These are phyloP conservation scores for Dillenia suffruticosa DNA, from an alignment of 164 flowering plant genomes.

Conservation along the genomic window DNA sequence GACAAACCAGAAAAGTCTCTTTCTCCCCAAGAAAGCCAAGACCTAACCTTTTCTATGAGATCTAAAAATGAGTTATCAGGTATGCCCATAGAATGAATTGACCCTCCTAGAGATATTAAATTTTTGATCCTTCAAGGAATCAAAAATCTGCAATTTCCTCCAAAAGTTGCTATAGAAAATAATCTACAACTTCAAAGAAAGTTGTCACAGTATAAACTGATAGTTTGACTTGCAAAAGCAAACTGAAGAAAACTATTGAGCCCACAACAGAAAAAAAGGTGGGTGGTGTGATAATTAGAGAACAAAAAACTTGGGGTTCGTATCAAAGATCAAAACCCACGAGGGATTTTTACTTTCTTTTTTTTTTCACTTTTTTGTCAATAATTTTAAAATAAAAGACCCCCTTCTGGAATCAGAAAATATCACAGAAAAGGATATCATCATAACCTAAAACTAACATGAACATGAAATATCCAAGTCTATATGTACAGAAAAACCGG, in stretches of 20 bases:
- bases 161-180: no score
- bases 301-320: background rate
- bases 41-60: slow-evolving; percentile 53
- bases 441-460: background rate
- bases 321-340: background rate
- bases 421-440: slow-evolving; percentile 4
- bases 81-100: slow-evolving; percentile 18
- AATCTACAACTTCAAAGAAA: no score
- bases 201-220: no score
- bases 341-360: no score
- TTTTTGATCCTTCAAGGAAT: no score
- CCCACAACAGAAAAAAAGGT: slow-evolving; percentile 18
- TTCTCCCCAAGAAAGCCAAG: slow-evolving; percentile 53
- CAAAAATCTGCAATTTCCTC: no score
- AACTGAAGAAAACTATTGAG: background rate
- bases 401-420: slow-evolving; percentile 21
- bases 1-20: slow-evolving; percentile 15
- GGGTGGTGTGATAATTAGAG: slow-evolving; percentile 21
- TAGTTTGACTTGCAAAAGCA: background rate
- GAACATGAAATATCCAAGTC: background rate
- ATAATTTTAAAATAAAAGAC: slow-evolving; percentile 1
- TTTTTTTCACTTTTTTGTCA: background rate
- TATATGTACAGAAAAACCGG: slow-evolving; percentile 10
- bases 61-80: slow-evolving; percentile 38
- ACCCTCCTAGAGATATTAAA: background rate